phyloP scores from a whole-genome alignment of 2,329 filamentous ascomycete species.

The Stagonosporopsis vannaccii region DNA sequence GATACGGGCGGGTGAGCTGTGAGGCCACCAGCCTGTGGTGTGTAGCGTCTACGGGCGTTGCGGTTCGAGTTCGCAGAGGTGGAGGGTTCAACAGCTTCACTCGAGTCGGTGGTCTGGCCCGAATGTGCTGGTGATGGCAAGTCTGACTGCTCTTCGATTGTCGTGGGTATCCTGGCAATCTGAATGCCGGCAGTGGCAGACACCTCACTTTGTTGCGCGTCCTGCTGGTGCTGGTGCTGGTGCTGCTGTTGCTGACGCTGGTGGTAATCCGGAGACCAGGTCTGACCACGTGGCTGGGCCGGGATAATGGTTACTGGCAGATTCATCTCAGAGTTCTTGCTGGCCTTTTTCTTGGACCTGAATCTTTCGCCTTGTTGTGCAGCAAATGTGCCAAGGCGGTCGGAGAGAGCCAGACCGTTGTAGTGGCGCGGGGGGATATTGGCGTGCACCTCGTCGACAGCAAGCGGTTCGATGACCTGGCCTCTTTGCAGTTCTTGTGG shows the following conservation, averaged over 20 bases:
- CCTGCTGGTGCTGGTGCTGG: conserved; percentile 19
- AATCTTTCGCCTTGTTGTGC: conserved; percentile 57
- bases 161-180: conserved; percentile 26
- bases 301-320: conserved; percentile 68
- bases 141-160: conserved; percentile 26
- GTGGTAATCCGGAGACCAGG: conserved; percentile 59
- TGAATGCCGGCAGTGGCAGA: conserved; percentile 23
- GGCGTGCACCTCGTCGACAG: conserved; percentile 43
- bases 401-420: conserved; percentile 54
- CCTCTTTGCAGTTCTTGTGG: conserved; percentile 67
- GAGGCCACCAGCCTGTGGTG: conserved; percentile 27
- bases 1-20: conserved; percentile 12
- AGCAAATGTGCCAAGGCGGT: conserved; percentile 57
- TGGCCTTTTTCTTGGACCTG: conserved; percentile 48
- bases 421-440: conserved; percentile 54
- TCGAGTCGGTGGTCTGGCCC: conserved; percentile 18
- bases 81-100: conserved; percentile 17
- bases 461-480: conserved; percentile 56
- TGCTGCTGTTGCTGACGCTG: conserved; percentile 18
- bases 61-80: conserved; percentile 24
- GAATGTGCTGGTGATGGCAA: conserved; percentile 23
- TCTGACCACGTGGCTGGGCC: conserved; percentile 62
- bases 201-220: conserved; percentile 13
- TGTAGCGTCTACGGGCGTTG: conserved; percentile 36
- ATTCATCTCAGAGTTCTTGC: conserved; percentile 48